These are phyloP conservation scores for Musa beccarii DNA, from an alignment of 176 grass and related monocot species.

Conservation along the genomic window DNA sequence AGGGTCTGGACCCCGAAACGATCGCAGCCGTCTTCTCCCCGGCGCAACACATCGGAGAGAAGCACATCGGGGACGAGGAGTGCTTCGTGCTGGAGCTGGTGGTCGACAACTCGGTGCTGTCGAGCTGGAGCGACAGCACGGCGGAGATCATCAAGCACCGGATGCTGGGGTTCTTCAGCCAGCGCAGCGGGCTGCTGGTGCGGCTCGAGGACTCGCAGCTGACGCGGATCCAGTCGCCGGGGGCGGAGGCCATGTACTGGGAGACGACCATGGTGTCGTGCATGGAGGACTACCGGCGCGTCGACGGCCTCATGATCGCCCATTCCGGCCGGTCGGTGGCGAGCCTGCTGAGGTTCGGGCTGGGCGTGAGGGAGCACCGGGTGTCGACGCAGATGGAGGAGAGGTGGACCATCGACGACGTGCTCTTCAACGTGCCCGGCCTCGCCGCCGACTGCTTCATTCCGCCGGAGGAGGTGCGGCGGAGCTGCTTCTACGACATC, in stretches of 20 bases:
- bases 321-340: slow-evolving; percentile 63
- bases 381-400: slow-evolving; percentile 92
- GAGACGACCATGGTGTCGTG: slow-evolving; percentile 69
- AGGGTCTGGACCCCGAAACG: slow-evolving; percentile 82
- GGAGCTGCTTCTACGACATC: slow-evolving; percentile 46
- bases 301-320: slow-evolving; percentile 54
- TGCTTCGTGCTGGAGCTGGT: slow-evolving; percentile 83
- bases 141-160: slow-evolving; percentile 91
- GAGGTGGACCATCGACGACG: slow-evolving; percentile 84
- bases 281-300: slow-evolving; percentile 57
- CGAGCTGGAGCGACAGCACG: slow-evolving; percentile 79
- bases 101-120: slow-evolving; percentile 55
- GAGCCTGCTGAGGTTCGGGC: slow-evolving; percentile 75
- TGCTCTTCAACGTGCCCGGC: slow-evolving; percentile 78
- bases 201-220: slow-evolving; percentile 79
- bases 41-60: slow-evolving; percentile 81
- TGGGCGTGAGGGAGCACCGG: slow-evolving; percentile 57
- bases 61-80: slow-evolving; percentile 72
- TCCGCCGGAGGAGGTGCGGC: slow-evolving; percentile 74
- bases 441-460: slow-evolving; percentile 79
- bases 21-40: slow-evolving; percentile 80
- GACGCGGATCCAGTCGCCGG: slow-evolving; percentile 86
- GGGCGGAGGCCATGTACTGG: slow-evolving; percentile 88
- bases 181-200: slow-evolving; percentile 76
- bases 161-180: slow-evolving; percentile 89